Percentiles rank a stretch among this genome's conserved stretches.
Conservation (phyloP, 352 stramenopile genomes). For the Saprolegnia diclina region DNA sequence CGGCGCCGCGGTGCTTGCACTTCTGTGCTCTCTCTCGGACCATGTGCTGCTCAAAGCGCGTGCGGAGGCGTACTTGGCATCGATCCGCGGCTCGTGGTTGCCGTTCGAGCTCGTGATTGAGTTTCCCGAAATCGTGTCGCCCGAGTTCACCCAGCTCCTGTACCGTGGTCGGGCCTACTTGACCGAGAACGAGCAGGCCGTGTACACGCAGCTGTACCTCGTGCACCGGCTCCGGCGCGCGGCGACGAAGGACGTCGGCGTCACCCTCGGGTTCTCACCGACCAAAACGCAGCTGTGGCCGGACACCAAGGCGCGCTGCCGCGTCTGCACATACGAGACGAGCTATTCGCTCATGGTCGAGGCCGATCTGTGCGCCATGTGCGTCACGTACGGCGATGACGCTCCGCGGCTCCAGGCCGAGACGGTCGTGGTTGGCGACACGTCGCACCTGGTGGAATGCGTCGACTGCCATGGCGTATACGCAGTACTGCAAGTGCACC, state of each 20-base stretch:
- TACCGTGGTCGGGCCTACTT: not conserved
- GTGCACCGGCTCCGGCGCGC: conserved; percentile 21
- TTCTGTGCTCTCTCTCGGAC: conserved; percentile 12
- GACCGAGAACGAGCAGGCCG: conserved; percentile 1
- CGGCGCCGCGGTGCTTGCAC: conserved; percentile 2
- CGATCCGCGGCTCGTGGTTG: conserved; percentile 17
- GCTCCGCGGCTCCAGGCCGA: not conserved
- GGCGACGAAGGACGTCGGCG: not conserved
- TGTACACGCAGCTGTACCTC: conserved; percentile 14
- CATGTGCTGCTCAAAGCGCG: conserved; percentile 9
- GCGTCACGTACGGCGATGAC: not conserved
- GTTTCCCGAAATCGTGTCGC: conserved; percentile 20
- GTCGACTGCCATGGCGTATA: conserved; percentile 11
- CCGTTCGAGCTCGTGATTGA: not conserved
- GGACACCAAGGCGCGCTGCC: conserved; percentile 12
- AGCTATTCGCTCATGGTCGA: conserved; percentile 17
- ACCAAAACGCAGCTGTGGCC: conserved; percentile 1
- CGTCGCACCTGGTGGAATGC: conserved; percentile 13
- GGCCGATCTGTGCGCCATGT: conserved; percentile 8
- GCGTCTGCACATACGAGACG: not conserved
- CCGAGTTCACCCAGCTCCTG: conserved; percentile 25
- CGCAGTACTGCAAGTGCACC: not conserved
- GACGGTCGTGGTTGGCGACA: not conserved
- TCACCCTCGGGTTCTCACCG: not conserved
- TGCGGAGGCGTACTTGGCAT: not conserved